Percentiles rank a stretch among this genome's conserved stretches.
These are phyloP conservation scores for Insectozyma bohioensis DNA, from an alignment of 1,139 yeast species.

Conservation along the genomic window DNA sequence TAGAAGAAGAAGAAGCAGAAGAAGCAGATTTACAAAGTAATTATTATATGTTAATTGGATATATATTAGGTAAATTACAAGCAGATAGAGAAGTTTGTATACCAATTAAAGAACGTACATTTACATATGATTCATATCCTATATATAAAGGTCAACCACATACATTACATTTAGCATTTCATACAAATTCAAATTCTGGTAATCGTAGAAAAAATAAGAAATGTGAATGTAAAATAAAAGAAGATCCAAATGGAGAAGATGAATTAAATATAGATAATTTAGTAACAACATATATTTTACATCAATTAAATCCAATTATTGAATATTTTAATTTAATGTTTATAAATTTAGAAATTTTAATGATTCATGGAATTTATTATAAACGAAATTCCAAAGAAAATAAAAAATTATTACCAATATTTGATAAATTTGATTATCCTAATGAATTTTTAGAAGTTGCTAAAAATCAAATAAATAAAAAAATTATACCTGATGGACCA, in stretches of 20 bases:
- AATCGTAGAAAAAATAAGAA: too few relatives aligned
- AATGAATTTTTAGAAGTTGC: constrained; percentile 15
- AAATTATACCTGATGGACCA: constrained; percentile 16
- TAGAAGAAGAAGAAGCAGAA: constrained; percentile 10
- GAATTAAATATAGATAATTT: constrained; percentile 32
- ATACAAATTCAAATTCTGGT: constrained; percentile 12
- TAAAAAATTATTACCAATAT: constrained; percentile 24
- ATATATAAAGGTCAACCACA: constrained; percentile 41
- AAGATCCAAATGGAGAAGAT: constrained; percentile 25
- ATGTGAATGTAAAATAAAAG: constrained; percentile 26
- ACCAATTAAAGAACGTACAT: constrained; percentile 32
- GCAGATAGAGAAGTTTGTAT: constrained; percentile 41
- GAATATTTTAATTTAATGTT: constrained; percentile 27
- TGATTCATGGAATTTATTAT: constrained; percentile 42
- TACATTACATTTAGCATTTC: constrained; percentile 35
- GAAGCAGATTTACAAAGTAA: constrained; percentile 28
- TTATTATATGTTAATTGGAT: constrained; percentile 34
- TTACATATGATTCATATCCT: constrained; percentile 29
- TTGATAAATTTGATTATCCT: constrained; percentile 32
- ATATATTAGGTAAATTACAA: constrained; percentile 36
- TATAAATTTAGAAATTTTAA: constrained; percentile 25
- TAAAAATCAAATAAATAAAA: constrained; percentile 13
- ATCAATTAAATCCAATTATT: constrained; percentile 35
- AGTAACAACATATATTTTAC: constrained; percentile 37
- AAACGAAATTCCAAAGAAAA: constrained; percentile 16